These are phyloP conservation scores for Boletus bicolor DNA, from an alignment of 768 basidiomycete species.

Conservation along the genomic window DNA sequence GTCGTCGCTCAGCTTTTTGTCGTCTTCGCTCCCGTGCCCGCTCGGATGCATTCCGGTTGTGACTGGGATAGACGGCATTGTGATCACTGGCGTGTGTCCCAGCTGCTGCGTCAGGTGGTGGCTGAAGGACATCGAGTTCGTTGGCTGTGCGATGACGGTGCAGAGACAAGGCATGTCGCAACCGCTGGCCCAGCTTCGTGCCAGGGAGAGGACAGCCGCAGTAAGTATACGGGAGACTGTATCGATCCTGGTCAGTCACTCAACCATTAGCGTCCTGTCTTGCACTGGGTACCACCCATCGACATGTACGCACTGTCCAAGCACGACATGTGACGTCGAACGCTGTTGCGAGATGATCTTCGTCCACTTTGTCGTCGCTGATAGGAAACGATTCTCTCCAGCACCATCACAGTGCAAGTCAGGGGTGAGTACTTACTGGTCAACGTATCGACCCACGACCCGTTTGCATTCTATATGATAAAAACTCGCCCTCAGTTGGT, in stretches of 20 bases:
- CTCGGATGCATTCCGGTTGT: constrained; percentile 6
- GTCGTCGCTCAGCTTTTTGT: constrained; percentile 10
- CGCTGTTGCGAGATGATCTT: constrained; percentile 39
- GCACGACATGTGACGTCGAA: constrained; percentile 51
- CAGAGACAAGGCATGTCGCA: constrained; percentile 29
- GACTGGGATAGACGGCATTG: constrained; percentile 40
- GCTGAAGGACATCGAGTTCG: constrained; percentile 26
- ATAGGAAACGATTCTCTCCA: background rate
- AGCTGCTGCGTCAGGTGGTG: constrained; percentile 34
- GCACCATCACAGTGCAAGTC: background rate
- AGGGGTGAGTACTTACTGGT: constrained; percentile 44
- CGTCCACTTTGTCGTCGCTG: constrained; percentile 54
- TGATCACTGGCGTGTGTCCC: constrained; percentile 56
- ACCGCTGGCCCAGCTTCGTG: constrained; percentile 41
- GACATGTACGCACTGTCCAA: constrained; percentile 38
- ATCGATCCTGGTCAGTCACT: constrained; percentile 37
- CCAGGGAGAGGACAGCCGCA: constrained; percentile 56
- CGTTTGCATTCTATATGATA: constrained; percentile 43
- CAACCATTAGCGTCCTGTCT: background rate
- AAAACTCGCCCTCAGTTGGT: constrained; percentile 46
- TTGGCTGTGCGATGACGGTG: background rate
- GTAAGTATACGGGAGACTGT: constrained; percentile 49
- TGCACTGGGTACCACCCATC: no score
- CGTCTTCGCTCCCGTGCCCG: constrained; percentile 10
- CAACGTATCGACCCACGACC: constrained; percentile 44